Percentiles rank a stretch among this genome's conserved stretches.
Conservation (phyloP, 352 stramenopile species). For the Globisporangium sylvaticum region DNA sequence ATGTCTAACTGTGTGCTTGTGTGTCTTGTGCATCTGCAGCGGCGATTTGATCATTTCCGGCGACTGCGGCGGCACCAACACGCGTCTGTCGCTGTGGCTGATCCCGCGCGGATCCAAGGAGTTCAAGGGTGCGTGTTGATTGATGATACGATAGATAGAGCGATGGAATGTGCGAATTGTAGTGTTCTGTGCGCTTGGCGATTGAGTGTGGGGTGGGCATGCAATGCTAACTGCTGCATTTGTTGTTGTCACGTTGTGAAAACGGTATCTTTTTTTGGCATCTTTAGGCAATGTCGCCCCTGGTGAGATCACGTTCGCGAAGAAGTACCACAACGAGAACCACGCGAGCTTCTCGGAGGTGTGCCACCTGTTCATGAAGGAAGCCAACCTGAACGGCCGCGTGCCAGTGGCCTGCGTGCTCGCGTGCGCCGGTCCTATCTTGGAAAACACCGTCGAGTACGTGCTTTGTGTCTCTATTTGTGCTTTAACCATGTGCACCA, state of each 20-base stretch:
- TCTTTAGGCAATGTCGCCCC: constrained; percentile 56
- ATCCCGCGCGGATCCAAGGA: constrained; percentile 55
- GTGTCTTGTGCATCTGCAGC: constrained; percentile 15
- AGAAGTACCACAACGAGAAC: constrained; percentile 86
- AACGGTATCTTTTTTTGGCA: constrained; percentile 1
- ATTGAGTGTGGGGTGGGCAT: constrained; percentile 14
- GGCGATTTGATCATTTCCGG: constrained; percentile 84
- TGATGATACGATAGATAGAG: too few species aligned
- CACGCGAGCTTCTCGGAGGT: constrained; percentile 85
- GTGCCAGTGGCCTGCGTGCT: constrained; percentile 66
- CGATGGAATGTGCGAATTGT: too few species aligned
- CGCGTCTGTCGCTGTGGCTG: constrained; percentile 88
- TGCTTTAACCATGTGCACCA: not conserved
- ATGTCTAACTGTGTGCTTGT: not conserved
- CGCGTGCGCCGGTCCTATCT: constrained; percentile 74
- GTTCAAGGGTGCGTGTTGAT: constrained; percentile 39
- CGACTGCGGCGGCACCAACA: constrained; percentile 98
- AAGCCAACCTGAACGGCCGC: constrained; percentile 75
- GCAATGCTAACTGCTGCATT: not conserved
- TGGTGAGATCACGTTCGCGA: constrained; percentile 79
- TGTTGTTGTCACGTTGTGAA: not conserved
- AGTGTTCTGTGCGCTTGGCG: too few species aligned
- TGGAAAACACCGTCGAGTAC: constrained; percentile 78
- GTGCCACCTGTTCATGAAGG: constrained; percentile 91
- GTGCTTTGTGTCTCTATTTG: constrained; percentile 14